Percentiles rank a stretch among this genome's conserved stretches.
Evolutionary conservation across 2,329 filamentous ascomycete species (phyloP).

Genomic region (Westerdykella aurantiaca): DNA sequence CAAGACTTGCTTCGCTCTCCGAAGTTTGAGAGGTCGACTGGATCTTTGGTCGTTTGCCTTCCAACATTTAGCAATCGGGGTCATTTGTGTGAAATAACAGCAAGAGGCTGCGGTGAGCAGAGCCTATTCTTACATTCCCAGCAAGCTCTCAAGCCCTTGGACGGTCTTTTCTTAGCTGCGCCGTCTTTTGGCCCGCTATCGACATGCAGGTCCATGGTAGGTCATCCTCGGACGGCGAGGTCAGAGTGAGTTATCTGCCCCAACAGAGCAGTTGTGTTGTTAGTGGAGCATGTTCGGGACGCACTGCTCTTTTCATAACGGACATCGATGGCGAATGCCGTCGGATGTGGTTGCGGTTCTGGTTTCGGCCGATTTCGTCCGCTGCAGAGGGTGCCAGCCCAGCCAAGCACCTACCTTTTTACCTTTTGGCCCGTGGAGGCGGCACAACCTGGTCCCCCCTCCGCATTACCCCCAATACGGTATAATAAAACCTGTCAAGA

Average conservation of each 20-base stretch:
- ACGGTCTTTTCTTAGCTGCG: conserved; percentile 19
- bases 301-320: conserved; percentile 30
- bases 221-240: conserved; percentile 1
- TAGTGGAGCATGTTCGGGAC: conserved; percentile 15
- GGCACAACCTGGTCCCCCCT: too few relatives aligned
- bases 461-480: too few relatives aligned
- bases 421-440: too few relatives aligned
- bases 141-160: conserved; percentile 26
- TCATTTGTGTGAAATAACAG: background rate
- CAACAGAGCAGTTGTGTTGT: background rate
- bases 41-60: conserved; percentile 31
- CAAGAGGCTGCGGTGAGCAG: background rate
- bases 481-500: too few relatives aligned
- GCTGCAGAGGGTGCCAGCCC: background rate
- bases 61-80: background rate
- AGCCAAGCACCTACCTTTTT: too few relatives aligned
- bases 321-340: conserved; percentile 21
- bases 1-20: conserved; percentile 10
- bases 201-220: background rate
- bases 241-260: background rate
- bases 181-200: conserved; percentile 12
- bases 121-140: conserved; percentile 30
- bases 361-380: conserved; percentile 1
- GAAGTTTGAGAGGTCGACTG: conserved; percentile 9
- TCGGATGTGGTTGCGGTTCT: conserved; percentile 15